Base-by-base conservation (phyloP, 345 rosid species). In the Corchorus olitorius region DNA sequence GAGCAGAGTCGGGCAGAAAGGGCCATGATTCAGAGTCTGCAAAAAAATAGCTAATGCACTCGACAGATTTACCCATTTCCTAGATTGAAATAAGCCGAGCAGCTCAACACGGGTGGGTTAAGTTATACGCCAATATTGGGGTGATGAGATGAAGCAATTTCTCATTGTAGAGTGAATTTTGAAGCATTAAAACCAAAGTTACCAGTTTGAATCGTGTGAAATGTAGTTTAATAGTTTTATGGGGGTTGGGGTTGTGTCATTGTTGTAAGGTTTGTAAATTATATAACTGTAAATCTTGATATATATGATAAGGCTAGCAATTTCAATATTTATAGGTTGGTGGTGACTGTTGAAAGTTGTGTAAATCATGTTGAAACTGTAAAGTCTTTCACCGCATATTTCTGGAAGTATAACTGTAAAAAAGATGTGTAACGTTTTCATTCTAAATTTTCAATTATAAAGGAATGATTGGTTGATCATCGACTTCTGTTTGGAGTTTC, bases 1-100 rank as follows among this genome's bases (percentile, higher is more conserved):
- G 86, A 34, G 77, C 58, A 12, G 94, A 89, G 49, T 83, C 92
- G 9, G 50, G 52, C 75, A 68, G 87, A 79, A 56, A 61, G 48
- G 69, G 22, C 5, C 58, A 62, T 35, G 68, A 74, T 34, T 50
- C 60, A 2, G 77, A 49, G 43, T 61, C 59, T 62, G n/a, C 49
- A 62, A 74, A 62, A 62, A 53, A 34, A 64, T 35, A 62, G 37
- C 70, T 8, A 33, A 48, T 13, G 14, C 49, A 19, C 46, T 43
- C 10, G 10, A n/a, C 35, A 60, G 53, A 17, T 56, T n/a, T 45
- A 63, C 19, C 65, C 20, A 22, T 37, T 60, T 60, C 16, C 49
- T 39, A 45, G 2, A 27, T 14, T 41, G 37, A 59, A 55, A 20
- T 10, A 4, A 58, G 4, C 62, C 1, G 62, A 20, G 62, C 35